Conservation (phyloP, 768 basidiomycete genomes). For the Vararia minispora region DNA sequence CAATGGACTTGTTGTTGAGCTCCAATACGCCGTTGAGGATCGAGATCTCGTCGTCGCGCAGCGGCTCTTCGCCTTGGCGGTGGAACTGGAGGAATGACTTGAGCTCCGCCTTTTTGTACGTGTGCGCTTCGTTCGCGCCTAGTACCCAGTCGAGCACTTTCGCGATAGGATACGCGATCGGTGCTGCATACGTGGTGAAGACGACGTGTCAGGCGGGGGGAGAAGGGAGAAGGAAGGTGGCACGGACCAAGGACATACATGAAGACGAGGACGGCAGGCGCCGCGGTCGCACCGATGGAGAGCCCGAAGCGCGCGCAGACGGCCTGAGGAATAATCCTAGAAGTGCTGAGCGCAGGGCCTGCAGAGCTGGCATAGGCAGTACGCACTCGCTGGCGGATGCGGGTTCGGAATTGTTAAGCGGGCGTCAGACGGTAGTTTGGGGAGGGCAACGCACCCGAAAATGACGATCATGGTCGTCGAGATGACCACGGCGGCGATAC, state of each 20-base stretch:
- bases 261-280: slow-evolving; percentile 36
- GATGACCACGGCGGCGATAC: slow-evolving; percentile 65
- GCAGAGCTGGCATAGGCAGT: too few species aligned
- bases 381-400: slow-evolving; percentile 28
- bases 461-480: slow-evolving; percentile 74
- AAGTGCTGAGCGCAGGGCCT: too few species aligned
- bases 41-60: slow-evolving; percentile 72
- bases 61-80: slow-evolving; percentile 62
- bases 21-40: slow-evolving; percentile 76
- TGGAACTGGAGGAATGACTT: slow-evolving; percentile 67
- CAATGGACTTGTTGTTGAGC: slow-evolving; percentile 59
- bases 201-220: neutral
- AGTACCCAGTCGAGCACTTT: slow-evolving; percentile 73
- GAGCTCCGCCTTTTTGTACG: slow-evolving; percentile 68
- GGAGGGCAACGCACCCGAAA: slow-evolving; percentile 46
- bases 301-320: slow-evolving; percentile 58
- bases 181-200: slow-evolving; percentile 23
- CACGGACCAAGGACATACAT: slow-evolving; percentile 38
- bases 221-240: slow-evolving; percentile 3
- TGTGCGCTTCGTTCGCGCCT: slow-evolving; percentile 59
- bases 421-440: neutral
- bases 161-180: slow-evolving; percentile 48
- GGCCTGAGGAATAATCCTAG: slow-evolving; percentile 60
- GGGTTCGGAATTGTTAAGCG: slow-evolving; percentile 11
- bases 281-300: slow-evolving; percentile 40